Evolutionary conservation across 2,329 filamentous ascomycete species (phyloP).

Genomic region (Drechslerella coelobrocha): DNA sequence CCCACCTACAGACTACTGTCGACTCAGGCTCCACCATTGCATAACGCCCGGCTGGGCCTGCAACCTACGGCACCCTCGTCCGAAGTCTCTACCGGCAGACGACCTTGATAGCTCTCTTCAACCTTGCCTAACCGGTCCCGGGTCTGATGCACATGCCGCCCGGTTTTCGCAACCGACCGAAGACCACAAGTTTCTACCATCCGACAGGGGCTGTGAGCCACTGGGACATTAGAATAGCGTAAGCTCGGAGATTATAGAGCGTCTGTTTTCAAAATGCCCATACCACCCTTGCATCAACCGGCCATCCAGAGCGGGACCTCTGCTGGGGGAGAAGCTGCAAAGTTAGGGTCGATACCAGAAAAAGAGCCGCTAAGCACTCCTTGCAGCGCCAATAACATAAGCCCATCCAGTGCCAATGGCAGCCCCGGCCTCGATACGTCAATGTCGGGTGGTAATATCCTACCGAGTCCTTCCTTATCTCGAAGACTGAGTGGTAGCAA

Average conservation of each 20-base stretch:
- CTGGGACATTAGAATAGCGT: too few relatives aligned
- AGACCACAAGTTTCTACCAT: not conserved
- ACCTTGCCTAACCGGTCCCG: not conserved
- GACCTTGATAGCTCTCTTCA: not conserved
- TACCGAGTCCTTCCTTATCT: conserved; percentile 40
- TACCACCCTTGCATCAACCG: conserved; percentile 17
- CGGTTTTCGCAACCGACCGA: not conserved
- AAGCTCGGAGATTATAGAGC: too few relatives aligned
- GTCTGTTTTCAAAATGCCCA: too few relatives aligned
- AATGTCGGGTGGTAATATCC: conserved; percentile 14
- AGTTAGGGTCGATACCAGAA: conserved; percentile 43
- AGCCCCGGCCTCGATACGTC: conserved; percentile 40
- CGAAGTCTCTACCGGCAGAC: not conserved
- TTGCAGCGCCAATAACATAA: not conserved
- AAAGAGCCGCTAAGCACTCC: conserved; percentile 14
- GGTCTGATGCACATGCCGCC: not conserved
- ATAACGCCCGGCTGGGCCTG: not conserved
- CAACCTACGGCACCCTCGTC: not conserved
- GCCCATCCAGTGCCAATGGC: conserved; percentile 15
- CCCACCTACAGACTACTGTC: not conserved
- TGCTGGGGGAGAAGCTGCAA: conserved; percentile 21
- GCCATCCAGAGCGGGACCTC: conserved; percentile 14
- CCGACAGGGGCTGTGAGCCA: not conserved
- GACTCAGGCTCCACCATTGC: not conserved
- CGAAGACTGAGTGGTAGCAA: conserved; percentile 12